Percentiles rank a stretch among this genome's conserved stretches.
phyloP scores from a whole-genome alignment of 768 basidiomycete species.

The Sporobolomyces pararoseus region DNA sequence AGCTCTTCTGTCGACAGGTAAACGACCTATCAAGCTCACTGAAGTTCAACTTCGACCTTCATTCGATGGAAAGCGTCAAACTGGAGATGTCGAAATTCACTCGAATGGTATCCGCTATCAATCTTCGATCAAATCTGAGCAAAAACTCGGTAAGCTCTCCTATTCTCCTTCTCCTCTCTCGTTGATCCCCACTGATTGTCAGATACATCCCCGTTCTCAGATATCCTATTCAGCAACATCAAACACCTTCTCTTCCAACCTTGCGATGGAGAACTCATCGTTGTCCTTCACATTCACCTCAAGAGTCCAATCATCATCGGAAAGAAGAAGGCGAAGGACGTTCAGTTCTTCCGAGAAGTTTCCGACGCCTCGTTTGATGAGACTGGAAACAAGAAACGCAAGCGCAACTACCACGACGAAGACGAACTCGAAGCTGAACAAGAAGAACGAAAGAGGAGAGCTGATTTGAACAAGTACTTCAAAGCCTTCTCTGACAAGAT shows the following conservation, averaged over 20 bases:
- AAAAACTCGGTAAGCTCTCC: slow-evolving; percentile 72
- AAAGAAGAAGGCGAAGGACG: slow-evolving; percentile 95
- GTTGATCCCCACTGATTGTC: not conserved
- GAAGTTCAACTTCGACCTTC: slow-evolving; percentile 92
- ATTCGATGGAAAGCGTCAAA: slow-evolving; percentile 86
- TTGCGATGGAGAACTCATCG: slow-evolving; percentile 89
- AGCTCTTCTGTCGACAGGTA: slow-evolving; percentile 44
- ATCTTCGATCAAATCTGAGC: slow-evolving; percentile 70
- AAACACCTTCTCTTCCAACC: slow-evolving; percentile 99
- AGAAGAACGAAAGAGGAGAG: slow-evolving; percentile 84
- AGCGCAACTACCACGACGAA: slow-evolving; percentile 87
- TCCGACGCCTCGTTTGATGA: slow-evolving; percentile 97
- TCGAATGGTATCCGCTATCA: slow-evolving; percentile 93
- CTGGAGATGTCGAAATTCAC: slow-evolving; percentile 98
- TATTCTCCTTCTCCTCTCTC: no score
- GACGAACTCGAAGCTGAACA: slow-evolving; percentile 99
- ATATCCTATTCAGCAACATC: slow-evolving; percentile 92
- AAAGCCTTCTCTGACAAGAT: slow-evolving; percentile 88
- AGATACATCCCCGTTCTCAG: slow-evolving; percentile 54
- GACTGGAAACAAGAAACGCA: slow-evolving; percentile 96
- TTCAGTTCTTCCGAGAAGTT: slow-evolving; percentile 97
- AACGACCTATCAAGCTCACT: slow-evolving; percentile 76
- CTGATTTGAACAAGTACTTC: slow-evolving; percentile 87
- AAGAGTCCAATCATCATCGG: slow-evolving; percentile 97
- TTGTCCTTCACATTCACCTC: slow-evolving; percentile 88